Evolutionary conservation across 768 basidiomycete genomes (phyloP), one percentile per base, ranked within the genome.

Genomic region (Leccinum uliginosum): DNA sequence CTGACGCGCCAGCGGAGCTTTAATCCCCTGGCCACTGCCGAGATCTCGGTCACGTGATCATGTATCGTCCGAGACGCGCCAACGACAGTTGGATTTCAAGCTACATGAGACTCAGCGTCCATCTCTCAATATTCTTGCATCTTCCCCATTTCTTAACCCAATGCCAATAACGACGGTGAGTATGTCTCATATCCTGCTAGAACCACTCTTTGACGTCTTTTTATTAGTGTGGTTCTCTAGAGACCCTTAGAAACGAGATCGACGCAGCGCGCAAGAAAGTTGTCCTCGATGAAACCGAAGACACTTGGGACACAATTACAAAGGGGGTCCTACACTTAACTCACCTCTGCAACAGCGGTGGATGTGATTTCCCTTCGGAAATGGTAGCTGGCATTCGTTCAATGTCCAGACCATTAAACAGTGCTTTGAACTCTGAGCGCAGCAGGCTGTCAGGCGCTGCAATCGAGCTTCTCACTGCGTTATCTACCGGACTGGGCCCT

Each of bases 261-360:
- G 78, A 79, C 43, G 64, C 70, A 38, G 61, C 81, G 21, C 77
- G 77, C 55, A 67, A 74, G 60, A 67, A 73, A 23, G 59, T 82
- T 19, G 65, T 73, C 53, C 74, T 81, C 14, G 65, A 76, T 32
- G 91, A 93, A 69, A 83, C 87, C 3, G 91, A 93, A 67, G 89
- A 93, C 27, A 83, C 83, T 14, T 93, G 91, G 91, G 87, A 91
- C 55, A 75, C 70, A 17, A 87, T 92, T 48, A 69, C 79, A 3
- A 75, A 79, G 34, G 77, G 77, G 4, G 65, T 90, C 50, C 54
- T 64, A 21, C 67, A 74, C 14, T 68, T 91, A 21, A 76, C 76
- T 2, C 67, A 71, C 6, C 67, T 86, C 6, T 82, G 78, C 59
- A 76, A 78, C 34, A 77, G 80, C 51, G 82, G 80, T 23, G 83